Conservation (phyloP, 2,329 filamentous ascomycete species). For the Cytospora mali region DNA sequence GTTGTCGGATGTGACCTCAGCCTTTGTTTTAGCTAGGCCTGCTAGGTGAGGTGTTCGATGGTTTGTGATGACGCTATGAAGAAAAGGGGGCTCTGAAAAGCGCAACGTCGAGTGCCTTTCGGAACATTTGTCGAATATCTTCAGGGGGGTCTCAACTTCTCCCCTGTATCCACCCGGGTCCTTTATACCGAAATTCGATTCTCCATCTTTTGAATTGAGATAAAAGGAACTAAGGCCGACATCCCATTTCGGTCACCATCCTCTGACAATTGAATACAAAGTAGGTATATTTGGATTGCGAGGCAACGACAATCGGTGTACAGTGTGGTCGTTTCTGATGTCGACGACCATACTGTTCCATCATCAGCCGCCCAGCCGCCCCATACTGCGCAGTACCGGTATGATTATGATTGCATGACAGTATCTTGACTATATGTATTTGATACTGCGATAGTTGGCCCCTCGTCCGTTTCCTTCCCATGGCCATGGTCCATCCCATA, state of each 20-base stretch:
- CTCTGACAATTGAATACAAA: not conserved
- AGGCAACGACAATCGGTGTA: not conserved
- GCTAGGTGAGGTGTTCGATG: not conserved
- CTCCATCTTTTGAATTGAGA: constrained; percentile 6
- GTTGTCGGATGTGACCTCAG: not conserved
- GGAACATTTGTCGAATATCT: constrained; percentile 22
- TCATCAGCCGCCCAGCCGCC: not conserved
- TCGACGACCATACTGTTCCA: not conserved
- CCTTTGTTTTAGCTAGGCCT: not conserved
- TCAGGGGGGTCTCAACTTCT: constrained; percentile 21
- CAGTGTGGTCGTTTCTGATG: not conserved
- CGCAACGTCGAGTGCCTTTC: constrained; percentile 25
- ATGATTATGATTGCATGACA: not conserved
- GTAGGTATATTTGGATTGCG: not conserved
- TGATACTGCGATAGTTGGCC: not conserved
- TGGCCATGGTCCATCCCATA: constrained; percentile 2
- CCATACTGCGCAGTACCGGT: too few relatives aligned
- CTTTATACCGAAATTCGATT: constrained; percentile 25
- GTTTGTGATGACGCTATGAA: constrained; percentile 11
- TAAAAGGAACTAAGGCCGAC: constrained; percentile 16
- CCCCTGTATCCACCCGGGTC: constrained; percentile 24
- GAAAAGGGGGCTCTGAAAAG: constrained; percentile 22
- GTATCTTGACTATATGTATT: too few relatives aligned
- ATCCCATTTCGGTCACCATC: not conserved
- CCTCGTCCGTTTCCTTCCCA: not conserved